Evolutionary conservation across 108 stramenopile genomes (phyloP), one percentile per base, ranked within the genome.

Genomic region (Cyclotella kingstonii): DNA sequence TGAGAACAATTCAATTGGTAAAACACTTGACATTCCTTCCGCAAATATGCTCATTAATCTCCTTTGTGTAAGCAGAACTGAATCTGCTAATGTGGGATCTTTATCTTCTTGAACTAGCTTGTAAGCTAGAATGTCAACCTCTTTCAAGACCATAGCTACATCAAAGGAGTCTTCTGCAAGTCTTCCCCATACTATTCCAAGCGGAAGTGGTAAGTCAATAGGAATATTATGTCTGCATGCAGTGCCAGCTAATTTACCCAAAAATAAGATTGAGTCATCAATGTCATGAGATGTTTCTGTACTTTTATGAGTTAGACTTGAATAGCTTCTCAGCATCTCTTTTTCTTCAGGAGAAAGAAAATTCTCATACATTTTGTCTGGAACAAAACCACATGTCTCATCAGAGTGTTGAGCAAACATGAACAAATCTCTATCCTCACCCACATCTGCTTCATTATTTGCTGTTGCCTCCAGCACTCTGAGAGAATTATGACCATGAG

Each of bases 221-320:
- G 86, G 81, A 58, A 98, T 87, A 9, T 87, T 77, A 66, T 94
- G 95, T 19, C 98, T 84, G 43, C 84, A 85, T 2, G 94, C 95
- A 35, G 95, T 88, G 36, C 96, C 96, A 23, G 84, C 80, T 25
- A 98, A 61, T 73, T 94, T 87, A n/a, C 98, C 98, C 14, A 98
- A 62, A 63, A 93, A 97, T 43, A 81, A 65, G 4, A 94, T 66
- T 8, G 84, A 36, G 43, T 89, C 86, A 67, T 95, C 86, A 26
- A 85, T 76, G 39, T 83, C 78, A 42, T 85, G 59, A 28, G 77
- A 66, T 19, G 49, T 46, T 65, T 91, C 89, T 43, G 84, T 64
- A 39, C 78, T 47, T 25, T 73, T 39, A 22, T 60, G 9, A 27
- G 79, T 83, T 18, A 89, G 60, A 38, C 73, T 85, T 3, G 82